Evolutionary conservation across 1,284 basidiomycete genomes (phyloP).

Genomic region (Ustilago shanxiensis): DNA sequence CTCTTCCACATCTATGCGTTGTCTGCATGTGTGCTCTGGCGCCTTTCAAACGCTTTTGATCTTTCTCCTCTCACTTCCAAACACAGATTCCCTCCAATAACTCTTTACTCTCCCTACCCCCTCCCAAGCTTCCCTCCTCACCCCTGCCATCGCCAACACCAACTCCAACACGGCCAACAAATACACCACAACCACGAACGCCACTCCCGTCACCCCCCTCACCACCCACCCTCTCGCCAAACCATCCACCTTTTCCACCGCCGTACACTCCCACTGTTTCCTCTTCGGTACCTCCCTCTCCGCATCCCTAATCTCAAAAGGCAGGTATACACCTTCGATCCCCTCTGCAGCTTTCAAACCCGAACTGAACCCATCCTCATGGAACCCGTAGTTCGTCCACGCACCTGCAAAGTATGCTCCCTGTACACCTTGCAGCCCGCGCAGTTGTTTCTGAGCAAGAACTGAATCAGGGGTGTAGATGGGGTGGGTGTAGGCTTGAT

Average conservation of each 20-base stretch:
- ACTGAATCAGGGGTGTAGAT: conserved; percentile 72
- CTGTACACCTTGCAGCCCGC: conserved; percentile 76
- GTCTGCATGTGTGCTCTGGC: background rate
- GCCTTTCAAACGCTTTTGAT: conserved; percentile 6
- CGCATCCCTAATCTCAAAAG: conserved; percentile 70
- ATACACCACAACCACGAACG: conserved; percentile 18
- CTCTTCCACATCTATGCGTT: background rate
- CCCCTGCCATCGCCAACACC: conserved; percentile 1
- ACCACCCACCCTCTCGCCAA: conserved; percentile 8
- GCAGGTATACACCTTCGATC: conserved; percentile 68
- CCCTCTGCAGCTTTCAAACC: conserved; percentile 69
- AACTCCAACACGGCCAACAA: conserved; percentile 19
- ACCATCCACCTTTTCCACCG: conserved; percentile 18
- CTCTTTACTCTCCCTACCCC: conserved; percentile 12
- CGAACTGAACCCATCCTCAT: conserved; percentile 83
- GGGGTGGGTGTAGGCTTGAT: conserved; percentile 80
- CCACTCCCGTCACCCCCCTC: background rate
- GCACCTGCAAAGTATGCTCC: conserved; percentile 82
- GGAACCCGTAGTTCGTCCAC: conserved; percentile 81
- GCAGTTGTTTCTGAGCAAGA: conserved; percentile 75
- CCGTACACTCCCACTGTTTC: conserved; percentile 14
- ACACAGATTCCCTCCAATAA: conserved; percentile 9
- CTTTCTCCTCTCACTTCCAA: background rate
- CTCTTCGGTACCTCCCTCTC: conserved; percentile 37
- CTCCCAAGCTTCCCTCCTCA: conserved; percentile 5